Evolutionary conservation across 1,284 basidiomycete genomes (phyloP).

Genomic region (Bjerkandera adusta): DNA sequence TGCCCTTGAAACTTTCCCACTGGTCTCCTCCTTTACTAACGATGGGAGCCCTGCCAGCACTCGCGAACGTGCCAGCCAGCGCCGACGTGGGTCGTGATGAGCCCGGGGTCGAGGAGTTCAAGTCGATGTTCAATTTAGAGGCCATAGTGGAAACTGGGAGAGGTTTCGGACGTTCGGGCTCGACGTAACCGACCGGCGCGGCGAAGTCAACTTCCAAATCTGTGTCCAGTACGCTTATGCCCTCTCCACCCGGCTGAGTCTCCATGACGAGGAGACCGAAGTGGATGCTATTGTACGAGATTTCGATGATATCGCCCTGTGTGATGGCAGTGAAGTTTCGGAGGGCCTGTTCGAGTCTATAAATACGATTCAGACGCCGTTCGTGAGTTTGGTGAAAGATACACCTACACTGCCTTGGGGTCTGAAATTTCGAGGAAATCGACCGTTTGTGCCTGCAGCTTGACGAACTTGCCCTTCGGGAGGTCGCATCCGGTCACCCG

Average conservation of each 20-base stretch:
- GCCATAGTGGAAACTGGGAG: slow-evolving; percentile 92
- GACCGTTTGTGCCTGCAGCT: slow-evolving; percentile 93
- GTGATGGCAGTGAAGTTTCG: slow-evolving; percentile 92
- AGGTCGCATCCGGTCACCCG: slow-evolving; percentile 87
- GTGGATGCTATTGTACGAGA: slow-evolving; percentile 88
- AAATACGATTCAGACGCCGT: slow-evolving; percentile 7
- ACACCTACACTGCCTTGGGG: slow-evolving; percentile 91
- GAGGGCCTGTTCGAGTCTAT: slow-evolving; percentile 90
- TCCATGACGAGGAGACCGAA: slow-evolving; percentile 98
- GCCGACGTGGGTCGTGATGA: slow-evolving; percentile 81
- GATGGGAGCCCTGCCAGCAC: slow-evolving; percentile 41
- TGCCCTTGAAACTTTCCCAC: slow-evolving; percentile 93
- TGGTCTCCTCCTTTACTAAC: slow-evolving; percentile 75
- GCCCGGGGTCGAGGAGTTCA: slow-evolving; percentile 77
- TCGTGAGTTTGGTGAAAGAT: slow-evolving; percentile 4
- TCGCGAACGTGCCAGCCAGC: slow-evolving; percentile 63
- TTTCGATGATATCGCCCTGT: slow-evolving; percentile 91
- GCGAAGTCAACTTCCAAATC: slow-evolving; percentile 93
- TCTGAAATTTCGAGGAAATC: slow-evolving; percentile 96
- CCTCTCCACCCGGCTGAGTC: slow-evolving; percentile 81
- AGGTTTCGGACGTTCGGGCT: slow-evolving; percentile 84
- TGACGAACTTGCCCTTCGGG: slow-evolving; percentile 94
- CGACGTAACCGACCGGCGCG: slow-evolving; percentile 78
- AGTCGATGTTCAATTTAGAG: slow-evolving; percentile 93
- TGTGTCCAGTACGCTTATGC: slow-evolving; percentile 92